phyloP scores from a whole-genome alignment of 495 filamentous ascomycete species.

The Aspergillus conjunctus region DNA sequence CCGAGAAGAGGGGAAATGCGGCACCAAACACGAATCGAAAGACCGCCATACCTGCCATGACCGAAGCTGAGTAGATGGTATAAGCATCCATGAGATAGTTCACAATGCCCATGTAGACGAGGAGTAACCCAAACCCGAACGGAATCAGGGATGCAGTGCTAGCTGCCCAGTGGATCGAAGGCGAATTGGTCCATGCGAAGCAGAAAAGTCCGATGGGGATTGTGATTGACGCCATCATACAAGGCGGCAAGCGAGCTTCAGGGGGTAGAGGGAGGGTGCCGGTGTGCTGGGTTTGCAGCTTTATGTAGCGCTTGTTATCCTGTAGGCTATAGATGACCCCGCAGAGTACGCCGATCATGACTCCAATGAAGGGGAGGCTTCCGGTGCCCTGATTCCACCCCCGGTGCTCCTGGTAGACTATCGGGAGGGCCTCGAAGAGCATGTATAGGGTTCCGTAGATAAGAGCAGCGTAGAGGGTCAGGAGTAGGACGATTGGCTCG shows the following conservation, averaged over 20 bases:
- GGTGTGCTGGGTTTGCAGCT: slow-evolving; percentile 23
- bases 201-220: slow-evolving; percentile 52
- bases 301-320: slow-evolving; percentile 42
- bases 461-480: slow-evolving; percentile 66
- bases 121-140: slow-evolving; percentile 69
- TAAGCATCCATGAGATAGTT: slow-evolving; percentile 73
- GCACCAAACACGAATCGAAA: slow-evolving; percentile 66
- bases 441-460: slow-evolving; percentile 72
- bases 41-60: slow-evolving; percentile 69
- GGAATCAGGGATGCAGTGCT: slow-evolving; percentile 59
- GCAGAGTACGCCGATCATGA: slow-evolving; percentile 71
- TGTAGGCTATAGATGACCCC: slow-evolving; percentile 45
- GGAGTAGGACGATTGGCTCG: slow-evolving; percentile 61
- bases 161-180: slow-evolving; percentile 63
- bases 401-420: slow-evolving; percentile 70
- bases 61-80: slow-evolving; percentile 71
- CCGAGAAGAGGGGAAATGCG: slow-evolving; percentile 73
- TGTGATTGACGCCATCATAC: slow-evolving; percentile 35
- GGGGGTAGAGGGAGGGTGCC: slow-evolving; percentile 26
- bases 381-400: slow-evolving; percentile 51
- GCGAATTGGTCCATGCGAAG: slow-evolving; percentile 64
- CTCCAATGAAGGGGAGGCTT: slow-evolving; percentile 71
- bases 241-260: slow-evolving; percentile 39
- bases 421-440: slow-evolving; percentile 73
- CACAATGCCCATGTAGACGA: slow-evolving; percentile 66